phyloP scores from a whole-genome alignment of 2,329 filamentous ascomycete species.

The Aspergillaceae sp. region DNA sequence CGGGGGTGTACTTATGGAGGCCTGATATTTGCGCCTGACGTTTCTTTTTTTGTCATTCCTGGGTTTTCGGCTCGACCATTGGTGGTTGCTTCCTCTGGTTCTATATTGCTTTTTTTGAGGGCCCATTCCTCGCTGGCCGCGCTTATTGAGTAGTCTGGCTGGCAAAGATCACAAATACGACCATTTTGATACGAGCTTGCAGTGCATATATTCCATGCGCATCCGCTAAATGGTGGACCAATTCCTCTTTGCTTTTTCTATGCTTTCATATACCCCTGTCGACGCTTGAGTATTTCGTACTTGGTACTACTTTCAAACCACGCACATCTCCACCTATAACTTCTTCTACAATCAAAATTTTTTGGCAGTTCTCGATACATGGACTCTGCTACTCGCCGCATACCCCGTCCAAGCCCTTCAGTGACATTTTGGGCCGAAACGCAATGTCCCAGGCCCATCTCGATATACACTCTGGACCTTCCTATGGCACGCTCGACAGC shows the following conservation, averaged over 20 bases:
- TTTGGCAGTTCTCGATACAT: conserved; percentile 12
- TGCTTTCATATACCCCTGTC: conserved; percentile 6
- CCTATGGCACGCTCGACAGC: conserved; percentile 27
- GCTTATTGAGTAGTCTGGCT: neutral
- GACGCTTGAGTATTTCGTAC: neutral
- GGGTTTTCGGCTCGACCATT: neutral
- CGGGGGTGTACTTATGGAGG: neutral
- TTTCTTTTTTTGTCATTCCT: conserved; percentile 4
- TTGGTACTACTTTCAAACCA: neutral
- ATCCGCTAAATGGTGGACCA: neutral
- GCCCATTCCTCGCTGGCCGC: neutral
- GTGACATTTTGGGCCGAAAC: conserved; percentile 8
- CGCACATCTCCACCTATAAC: neutral
- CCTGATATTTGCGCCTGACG: neutral
- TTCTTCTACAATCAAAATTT: neutral
- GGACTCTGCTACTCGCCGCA: conserved; percentile 9
- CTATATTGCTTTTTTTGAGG: neutral
- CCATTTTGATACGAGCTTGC: neutral
- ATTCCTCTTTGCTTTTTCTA: conserved; percentile 13
- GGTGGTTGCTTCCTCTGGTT: conserved; percentile 2
- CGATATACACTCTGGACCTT: conserved; percentile 21
- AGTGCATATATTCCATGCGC: neutral
- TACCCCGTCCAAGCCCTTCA: conserved; percentile 3
- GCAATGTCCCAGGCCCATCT: conserved; percentile 28
- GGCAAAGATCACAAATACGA: neutral